A percentile compares a stretch with the other conserved stretches of the same genome.
These are phyloP conservation scores for Dryadomyces quercus-mongolicae DNA, from an alignment of 2,329 filamentous ascomycete species.

Conservation along the genomic window DNA sequence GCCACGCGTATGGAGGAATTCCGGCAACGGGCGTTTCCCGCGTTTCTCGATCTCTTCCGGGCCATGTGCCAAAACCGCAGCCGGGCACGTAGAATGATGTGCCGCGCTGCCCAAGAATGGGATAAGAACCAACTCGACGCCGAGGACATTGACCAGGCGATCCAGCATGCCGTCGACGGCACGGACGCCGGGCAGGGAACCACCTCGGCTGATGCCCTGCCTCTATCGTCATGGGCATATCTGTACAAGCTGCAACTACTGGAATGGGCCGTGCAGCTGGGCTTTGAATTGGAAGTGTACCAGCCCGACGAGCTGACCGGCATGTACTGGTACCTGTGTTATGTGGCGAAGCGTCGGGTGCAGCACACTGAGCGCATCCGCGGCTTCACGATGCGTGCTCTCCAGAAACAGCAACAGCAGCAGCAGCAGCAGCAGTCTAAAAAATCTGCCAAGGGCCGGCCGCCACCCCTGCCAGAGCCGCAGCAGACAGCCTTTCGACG, in stretches of 20 bases:
- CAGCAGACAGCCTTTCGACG: conserved; percentile 28
- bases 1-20: conserved; percentile 62
- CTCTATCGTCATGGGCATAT: conserved; percentile 80
- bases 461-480: neutral
- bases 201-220: conserved; percentile 33
- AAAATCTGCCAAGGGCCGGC: neutral
- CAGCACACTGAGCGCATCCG: conserved; percentile 64
- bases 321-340: conserved; percentile 86
- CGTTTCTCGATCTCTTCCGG: conserved; percentile 74
- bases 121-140: conserved; percentile 58
- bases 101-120: conserved; percentile 60
- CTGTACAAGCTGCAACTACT: conserved; percentile 83
- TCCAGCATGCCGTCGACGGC: conserved; percentile 51
- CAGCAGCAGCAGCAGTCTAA: neutral
- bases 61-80: conserved; percentile 84
- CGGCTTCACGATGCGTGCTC: conserved; percentile 41
- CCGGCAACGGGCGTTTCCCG: conserved; percentile 47
- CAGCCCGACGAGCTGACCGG: conserved; percentile 69
- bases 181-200: conserved; percentile 3
- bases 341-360: conserved; percentile 55
- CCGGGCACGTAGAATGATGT: conserved; percentile 78
- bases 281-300: conserved; percentile 89
- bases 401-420: conserved; percentile 19
- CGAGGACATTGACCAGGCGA: conserved; percentile 59
- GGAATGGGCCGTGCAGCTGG: conserved; percentile 77